Evolutionary conservation across 768 basidiomycete genomes (phyloP).

Genomic region (Gelatoporia subvermispora): DNA sequence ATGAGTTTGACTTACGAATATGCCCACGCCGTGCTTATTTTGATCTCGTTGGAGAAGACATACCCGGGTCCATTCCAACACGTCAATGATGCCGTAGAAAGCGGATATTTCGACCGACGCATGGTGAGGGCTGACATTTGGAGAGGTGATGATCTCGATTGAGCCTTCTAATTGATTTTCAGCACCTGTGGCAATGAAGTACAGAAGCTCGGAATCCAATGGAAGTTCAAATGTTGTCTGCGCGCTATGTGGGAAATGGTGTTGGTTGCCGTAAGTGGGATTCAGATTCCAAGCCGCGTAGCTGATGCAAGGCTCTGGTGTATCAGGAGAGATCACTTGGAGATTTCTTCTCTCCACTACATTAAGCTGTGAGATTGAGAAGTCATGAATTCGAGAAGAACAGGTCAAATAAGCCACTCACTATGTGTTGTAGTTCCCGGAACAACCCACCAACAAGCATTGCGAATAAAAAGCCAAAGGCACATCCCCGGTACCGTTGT

Average conservation of each 20-base stretch:
- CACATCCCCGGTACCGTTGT: too few species aligned
- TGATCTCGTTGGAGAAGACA: slow-evolving; percentile 16
- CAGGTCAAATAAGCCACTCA: too few species aligned
- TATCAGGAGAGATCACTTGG: too few species aligned
- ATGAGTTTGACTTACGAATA: slow-evolving; percentile 20
- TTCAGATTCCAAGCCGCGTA: too few species aligned
- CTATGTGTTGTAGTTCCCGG: too few species aligned
- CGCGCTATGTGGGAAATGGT: slow-evolving; percentile 5
- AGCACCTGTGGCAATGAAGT: background rate
- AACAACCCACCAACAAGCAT: too few species aligned
- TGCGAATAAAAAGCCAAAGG: too few species aligned
- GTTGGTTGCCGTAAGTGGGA: too few species aligned
- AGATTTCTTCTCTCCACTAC: too few species aligned
- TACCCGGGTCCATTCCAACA: slow-evolving; percentile 12
- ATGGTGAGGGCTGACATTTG: slow-evolving; percentile 5
- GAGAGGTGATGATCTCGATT: slow-evolving; percentile 10
- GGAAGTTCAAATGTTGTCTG: slow-evolving; percentile 11
- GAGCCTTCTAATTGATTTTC: slow-evolving; percentile 2
- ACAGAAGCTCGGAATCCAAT: slow-evolving; percentile 2
- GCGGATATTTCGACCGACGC: slow-evolving; percentile 18
- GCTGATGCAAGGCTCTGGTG: too few species aligned
- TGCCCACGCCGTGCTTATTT: slow-evolving; percentile 22
- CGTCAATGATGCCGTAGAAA: slow-evolving; percentile 9
- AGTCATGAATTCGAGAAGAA: too few species aligned
- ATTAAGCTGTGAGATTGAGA: too few species aligned